These are phyloP conservation scores for Auriscalpium vulgare DNA, from an alignment of 768 basidiomycete species.

Conservation along the genomic window DNA sequence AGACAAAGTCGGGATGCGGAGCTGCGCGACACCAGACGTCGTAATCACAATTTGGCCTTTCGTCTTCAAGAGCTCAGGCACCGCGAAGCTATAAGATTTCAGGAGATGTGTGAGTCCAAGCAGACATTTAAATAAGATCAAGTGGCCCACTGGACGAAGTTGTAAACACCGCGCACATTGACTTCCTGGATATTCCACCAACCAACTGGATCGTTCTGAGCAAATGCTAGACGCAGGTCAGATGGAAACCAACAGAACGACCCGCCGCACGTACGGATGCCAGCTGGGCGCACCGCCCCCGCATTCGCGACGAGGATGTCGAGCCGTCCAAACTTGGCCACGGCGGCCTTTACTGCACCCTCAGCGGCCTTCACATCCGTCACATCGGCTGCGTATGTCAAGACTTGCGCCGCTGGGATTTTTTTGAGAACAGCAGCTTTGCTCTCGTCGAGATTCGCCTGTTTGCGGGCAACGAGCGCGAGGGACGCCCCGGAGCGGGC, in stretches of 20 bases:
- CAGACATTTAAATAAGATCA: no score
- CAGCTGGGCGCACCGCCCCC: conserved; percentile 3
- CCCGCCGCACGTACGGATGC: neutral
- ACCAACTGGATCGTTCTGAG: neutral
- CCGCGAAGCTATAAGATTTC: neutral
- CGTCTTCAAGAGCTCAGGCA: neutral
- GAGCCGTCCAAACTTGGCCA: conserved; percentile 19
- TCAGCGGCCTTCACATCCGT: conserved; percentile 15
- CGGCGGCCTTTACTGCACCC: conserved; percentile 16
- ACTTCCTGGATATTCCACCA: conserved; percentile 5
- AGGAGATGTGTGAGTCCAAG: neutral
- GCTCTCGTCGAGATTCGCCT: conserved; percentile 14
- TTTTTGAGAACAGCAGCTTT: conserved; percentile 13
- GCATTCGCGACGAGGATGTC: conserved; percentile 25
- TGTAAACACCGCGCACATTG: conserved; percentile 3
- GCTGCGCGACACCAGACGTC: neutral
- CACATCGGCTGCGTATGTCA: conserved; percentile 20
- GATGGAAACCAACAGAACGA: neutral
- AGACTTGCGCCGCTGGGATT: conserved; percentile 8
- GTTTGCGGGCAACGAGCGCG: conserved; percentile 17
- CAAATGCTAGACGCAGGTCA: neutral
- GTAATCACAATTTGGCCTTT: conserved; percentile 4
- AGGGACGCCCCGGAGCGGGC: conserved; percentile 22
- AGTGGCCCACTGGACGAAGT: conserved; percentile 7
- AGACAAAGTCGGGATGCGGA: neutral